Percentiles rank a stretch among this genome's conserved stretches.
phyloP scores from a whole-genome alignment of 139 green algal species.

The Yamagishiella unicocca region DNA sequence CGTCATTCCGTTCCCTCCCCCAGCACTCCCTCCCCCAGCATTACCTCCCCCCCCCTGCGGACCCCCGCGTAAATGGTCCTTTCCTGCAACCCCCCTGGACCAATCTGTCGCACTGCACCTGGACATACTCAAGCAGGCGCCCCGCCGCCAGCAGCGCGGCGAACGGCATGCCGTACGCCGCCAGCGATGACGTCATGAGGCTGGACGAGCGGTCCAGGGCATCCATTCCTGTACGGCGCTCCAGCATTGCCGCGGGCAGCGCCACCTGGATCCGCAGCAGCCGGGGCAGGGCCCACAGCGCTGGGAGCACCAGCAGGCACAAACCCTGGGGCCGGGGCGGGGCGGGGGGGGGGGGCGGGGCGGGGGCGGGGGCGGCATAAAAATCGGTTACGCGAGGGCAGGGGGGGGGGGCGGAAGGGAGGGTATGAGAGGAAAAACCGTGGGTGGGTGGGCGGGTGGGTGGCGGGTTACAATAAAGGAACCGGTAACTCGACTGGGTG shows the following conservation, averaged over 20 bases:
- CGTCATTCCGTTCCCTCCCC: no score
- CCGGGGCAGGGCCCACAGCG: constrained; percentile 59
- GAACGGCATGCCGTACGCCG: constrained; percentile 62
- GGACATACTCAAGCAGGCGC: constrained; percentile 37
- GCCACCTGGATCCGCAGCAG: constrained; percentile 65
- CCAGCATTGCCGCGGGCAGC: constrained; percentile 43
- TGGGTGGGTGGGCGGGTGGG: no score
- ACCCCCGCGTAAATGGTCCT: no score
- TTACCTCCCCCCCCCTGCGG: no score
- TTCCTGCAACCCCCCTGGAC: no score
- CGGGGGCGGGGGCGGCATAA: not conserved
- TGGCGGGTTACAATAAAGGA: no score
- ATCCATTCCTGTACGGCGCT: constrained; percentile 7
- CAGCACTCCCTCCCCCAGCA: no score
- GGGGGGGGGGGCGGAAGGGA: no score
- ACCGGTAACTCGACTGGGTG: no score
- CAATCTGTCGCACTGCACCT: not conserved
- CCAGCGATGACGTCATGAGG: constrained; percentile 48
- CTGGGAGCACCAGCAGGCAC: constrained; percentile 63
- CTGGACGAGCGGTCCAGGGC: constrained; percentile 31
- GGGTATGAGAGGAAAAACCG: no score
- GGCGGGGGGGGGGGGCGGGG: not conserved
- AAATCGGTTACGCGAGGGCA: no score
- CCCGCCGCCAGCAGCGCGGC: constrained; percentile 49
- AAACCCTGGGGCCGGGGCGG: constrained; percentile 10